Percentiles rank a stretch among this genome's conserved stretches.
Conservation (phyloP, 116 monocot genomes). For the Dioscorea cayenensis region DNA sequence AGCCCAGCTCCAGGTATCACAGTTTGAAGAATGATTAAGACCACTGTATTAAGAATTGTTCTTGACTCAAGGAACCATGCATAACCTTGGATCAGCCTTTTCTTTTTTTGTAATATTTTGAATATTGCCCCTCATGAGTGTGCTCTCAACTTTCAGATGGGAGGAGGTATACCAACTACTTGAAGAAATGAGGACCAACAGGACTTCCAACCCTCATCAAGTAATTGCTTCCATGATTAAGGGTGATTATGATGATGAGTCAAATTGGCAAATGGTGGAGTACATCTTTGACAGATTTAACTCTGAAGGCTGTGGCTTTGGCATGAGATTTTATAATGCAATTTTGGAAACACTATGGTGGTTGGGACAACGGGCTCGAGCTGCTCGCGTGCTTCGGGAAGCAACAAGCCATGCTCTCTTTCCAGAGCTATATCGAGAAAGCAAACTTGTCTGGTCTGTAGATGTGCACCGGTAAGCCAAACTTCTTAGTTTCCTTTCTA, state of each 20-base stretch:
- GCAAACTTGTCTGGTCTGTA: constrained; percentile 89
- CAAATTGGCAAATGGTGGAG: constrained; percentile 99
- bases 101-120: not conserved
- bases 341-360: constrained; percentile 92
- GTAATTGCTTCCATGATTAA: constrained; percentile 84
- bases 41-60: no score
- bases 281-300: constrained; percentile 77
- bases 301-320: constrained; percentile 74
- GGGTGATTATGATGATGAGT: constrained; percentile 89
- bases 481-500: not conserved
- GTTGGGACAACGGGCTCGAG: constrained; percentile 77
- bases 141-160: constrained; percentile 51
- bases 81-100: not conserved
- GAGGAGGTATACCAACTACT: constrained; percentile 60
- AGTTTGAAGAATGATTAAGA: no score
- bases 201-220: constrained; percentile 66
- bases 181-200: constrained; percentile 76
- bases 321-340: constrained; percentile 75
- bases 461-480: constrained; percentile 76
- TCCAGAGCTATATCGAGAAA: constrained; percentile 70
- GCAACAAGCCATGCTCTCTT: constrained; percentile 62
- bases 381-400: constrained; percentile 58
- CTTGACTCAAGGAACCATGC: no score
- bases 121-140: not conserved
- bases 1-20: no score